Percentiles rank a stretch among this genome's conserved stretches.
Conservation (phyloP, 306 rosid genomes). For the Hylodesmum podocarpum region DNA sequence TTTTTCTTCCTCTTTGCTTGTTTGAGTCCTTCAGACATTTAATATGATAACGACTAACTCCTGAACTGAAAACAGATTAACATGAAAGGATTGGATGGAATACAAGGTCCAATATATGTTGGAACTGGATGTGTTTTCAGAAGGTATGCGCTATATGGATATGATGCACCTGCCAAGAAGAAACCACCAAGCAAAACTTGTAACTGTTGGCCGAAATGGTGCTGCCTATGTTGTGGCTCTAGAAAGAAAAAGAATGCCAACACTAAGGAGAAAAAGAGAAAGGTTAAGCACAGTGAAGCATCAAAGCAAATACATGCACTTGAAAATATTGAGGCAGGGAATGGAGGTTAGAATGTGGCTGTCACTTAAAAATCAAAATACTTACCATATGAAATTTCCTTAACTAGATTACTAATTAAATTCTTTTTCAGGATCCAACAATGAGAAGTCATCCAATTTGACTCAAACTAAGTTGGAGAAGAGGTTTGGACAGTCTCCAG, state of each 20-base stretch:
- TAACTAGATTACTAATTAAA: conserved; percentile 1
- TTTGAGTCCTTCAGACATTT: not conserved
- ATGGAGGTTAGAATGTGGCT: conserved; percentile 49
- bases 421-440: conserved; percentile 52
- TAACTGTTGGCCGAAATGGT: conserved; percentile 96
- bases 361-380: conserved; percentile 6
- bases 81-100: conserved; percentile 96
- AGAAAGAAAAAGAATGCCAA: conserved; percentile 68
- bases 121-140: conserved; percentile 99
- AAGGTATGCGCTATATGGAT: conserved; percentile 87
- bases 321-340: conserved; percentile 85
- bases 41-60: conserved; percentile 24
- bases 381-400: not conserved
- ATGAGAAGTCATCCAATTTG: conserved; percentile 46
- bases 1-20: not conserved
- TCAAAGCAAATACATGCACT: conserved; percentile 97
- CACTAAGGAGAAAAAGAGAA: conserved; percentile 71
- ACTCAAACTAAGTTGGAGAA: conserved; percentile 79
- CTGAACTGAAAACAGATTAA: conserved; percentile 66
- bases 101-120: conserved; percentile 96
- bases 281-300: conserved; percentile 82
- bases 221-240: conserved; percentile 54
- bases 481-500: conserved; percentile 93
- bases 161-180: conserved; percentile 84
- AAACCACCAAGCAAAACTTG: conserved; percentile 90